Base-by-base conservation (phyloP, 495 filamentous ascomycete species). In the Rhizodiscina lignyota region DNA sequence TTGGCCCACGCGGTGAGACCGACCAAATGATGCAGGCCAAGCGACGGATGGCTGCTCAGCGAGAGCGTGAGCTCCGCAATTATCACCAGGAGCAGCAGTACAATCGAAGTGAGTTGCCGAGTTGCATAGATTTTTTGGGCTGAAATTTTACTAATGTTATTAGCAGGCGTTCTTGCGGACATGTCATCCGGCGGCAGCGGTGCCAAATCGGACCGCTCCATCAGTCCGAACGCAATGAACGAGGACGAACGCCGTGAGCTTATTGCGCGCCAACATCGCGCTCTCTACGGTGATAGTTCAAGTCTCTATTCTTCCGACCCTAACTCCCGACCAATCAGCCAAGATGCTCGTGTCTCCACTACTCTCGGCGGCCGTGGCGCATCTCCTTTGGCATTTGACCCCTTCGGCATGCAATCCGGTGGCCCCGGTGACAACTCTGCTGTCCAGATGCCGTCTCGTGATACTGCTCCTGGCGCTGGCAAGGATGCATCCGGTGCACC, bases 21-120 rank as follows among this genome's bases (percentile, higher is more conserved):
- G 89, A 97, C 62, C 85, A 93, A 62, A 81, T 94, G 76, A 79
- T 92, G 71, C 89, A 94, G 72, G 86, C 83, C 54, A 96, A 97
- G 67, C 79, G 89, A 62, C 82, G 86, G 65, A 84, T 93, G 77
- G 89, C 89, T 41, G 89, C 89, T 61, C 87, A 94, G 62, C 82
- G 89, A 61, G 89, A 97, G 68, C 80, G 91, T 60, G 89, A 97
- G 66, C 74, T 97, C 60, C 83, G 89, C 61, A 97, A 97, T 62
- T 96, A 94, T 66, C 89, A 97, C 62, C 89, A 94, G 66, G 89
- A 97, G 68, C 89, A 97, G 70, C 89, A 97, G 74, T 96, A 91
- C 68, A 91, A 94, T 64, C 77, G 87, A 78, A 94, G 89, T 97
- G 51, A 45, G 60, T 45, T 28, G 43, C 30, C 11, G 16, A 32